Conservation (phyloP, 1,284 basidiomycete species). For the Sporisorium exsertum region DNA sequence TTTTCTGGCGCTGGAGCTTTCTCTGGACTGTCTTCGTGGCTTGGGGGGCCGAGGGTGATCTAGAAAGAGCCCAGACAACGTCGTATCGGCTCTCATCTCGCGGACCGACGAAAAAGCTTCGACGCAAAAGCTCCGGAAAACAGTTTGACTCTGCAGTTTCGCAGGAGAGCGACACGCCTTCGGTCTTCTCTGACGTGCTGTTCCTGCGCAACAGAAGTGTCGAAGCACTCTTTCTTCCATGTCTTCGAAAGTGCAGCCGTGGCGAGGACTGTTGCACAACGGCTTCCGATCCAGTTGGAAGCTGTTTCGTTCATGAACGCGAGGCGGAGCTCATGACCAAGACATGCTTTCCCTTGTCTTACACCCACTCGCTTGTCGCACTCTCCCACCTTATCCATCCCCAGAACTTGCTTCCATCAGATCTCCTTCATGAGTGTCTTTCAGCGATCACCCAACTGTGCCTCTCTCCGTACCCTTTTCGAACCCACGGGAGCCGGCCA, state of each 20-base stretch:
- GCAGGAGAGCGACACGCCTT: background rate
- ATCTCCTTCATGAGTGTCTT: background rate
- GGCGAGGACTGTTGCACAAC: background rate
- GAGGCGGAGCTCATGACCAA: background rate
- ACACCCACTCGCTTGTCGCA: conserved; percentile 1
- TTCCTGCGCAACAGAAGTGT: background rate
- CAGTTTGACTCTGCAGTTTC: background rate
- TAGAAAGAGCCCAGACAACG: too few relatives aligned
- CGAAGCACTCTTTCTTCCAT: too few relatives aligned
- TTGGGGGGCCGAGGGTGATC: too few relatives aligned
- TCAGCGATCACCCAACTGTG: background rate
- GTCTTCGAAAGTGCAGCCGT: background rate
- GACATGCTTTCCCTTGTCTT: conserved; percentile 6
- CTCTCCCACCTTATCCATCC: background rate
- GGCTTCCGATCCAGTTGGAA: background rate
- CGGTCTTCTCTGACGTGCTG: background rate
- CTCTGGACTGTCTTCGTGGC: too few relatives aligned
- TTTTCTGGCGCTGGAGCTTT: too few relatives aligned
- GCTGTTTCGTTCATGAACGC: background rate
- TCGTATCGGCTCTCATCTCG: too few relatives aligned
- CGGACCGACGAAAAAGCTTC: too few relatives aligned
- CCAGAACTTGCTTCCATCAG: background rate
- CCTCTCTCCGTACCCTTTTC: too few relatives aligned
- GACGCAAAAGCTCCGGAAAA: too few relatives aligned
- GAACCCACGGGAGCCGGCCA: too few relatives aligned